Evolutionary conservation across 148 eudicot species (phyloP), one percentile per base, ranked within the genome.

Genomic region (Rhododendron williamsianum): DNA sequence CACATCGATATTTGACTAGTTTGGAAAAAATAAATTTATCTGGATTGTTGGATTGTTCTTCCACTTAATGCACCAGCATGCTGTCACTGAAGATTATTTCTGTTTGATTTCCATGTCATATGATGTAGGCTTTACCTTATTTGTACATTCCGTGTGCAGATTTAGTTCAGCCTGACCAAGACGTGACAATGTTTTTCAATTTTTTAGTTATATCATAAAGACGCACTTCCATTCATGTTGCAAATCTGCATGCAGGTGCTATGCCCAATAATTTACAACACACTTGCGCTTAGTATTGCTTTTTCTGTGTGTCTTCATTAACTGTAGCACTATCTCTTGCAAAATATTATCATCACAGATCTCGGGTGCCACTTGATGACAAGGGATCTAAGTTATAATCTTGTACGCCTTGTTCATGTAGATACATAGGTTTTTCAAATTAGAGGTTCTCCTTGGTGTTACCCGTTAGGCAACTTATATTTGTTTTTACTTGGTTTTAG

Each of bases 51-150:
- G 69, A 54, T 52, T 15, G 25, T 52, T 45, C 80, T 48, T 67
- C 30, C 23, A 12, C 35, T n/a, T 45, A 33, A 5, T 81, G 3
- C n/a, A 16, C 36, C 52, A 5, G 23, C 4, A 65, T 38, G 36
- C 8, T 38, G 56, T 65, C 21, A 63, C 13, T 36, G 27, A 63
- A 4, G 6, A 6, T 6, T 43, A 10, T 43, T n/a, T 45, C 1
- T 38, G 12, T 41, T 41, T 51, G 79, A 41, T 35, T 48, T 79
- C 58, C 73, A 79, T 83, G 79, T 85, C 54, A 27, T 86, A 36
- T 82, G 67, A 69, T 92, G 89, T 91, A 97, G 99, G 98, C 93
- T 88, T 90, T 97, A 67, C 99, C 99, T 9, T 95, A 97, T 89
- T 90, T 97, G 19, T 97, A 95, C 81, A 80, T 95, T 81, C 94